Evolutionary conservation across 805 yeast species (phyloP), one percentile per base, ranked within the genome.

Genomic region (Lipomyces japonicus): DNA sequence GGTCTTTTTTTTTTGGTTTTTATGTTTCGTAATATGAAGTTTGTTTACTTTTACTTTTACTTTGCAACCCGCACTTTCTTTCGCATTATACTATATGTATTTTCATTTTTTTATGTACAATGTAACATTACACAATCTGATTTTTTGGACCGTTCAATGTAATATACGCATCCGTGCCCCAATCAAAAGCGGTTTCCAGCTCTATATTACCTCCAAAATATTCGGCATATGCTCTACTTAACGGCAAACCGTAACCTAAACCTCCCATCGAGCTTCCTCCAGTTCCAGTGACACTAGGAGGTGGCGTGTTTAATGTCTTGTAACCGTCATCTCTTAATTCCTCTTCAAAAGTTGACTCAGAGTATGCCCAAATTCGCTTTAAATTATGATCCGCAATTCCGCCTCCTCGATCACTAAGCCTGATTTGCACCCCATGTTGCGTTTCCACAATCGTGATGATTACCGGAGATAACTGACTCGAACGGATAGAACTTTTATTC

Each of bases 191-290:
- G 42, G 84, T 79, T 64, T 85, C 88, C 25, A 86, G 71, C 51
- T 80, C 80, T 44, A 86, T 72, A 40, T 71, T 72, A 2, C 93
- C 93, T 37, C 83, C 84, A 64, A 85, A 84, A 63, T 83, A 75
- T 61, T 81, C 85, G 26, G 84, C 80, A 61, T 85, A 85, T 0
- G 87, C 84, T 59, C 79, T 38, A 53, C 90, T 85, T 55, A 91
- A 71, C 4, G 97, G 97, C 48, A 91, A 68, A 0, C 98, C 98
- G 64, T 88, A 91, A 0, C 97, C 97, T 86, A 93, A 85, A 0
- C 98, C 98, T 0, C 97, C 96, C 31, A 91, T 77, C 21, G 75
- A 75, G 39, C 74, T 73, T 1, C 86, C 84, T 1, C 83, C 83
- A 22, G 76, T 74, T 1, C 89, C 90, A 2, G 58, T 54, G 14